These are phyloP conservation scores for Skeletonema potamos DNA, from an alignment of 108 stramenopile species.

Conservation along the genomic window DNA sequence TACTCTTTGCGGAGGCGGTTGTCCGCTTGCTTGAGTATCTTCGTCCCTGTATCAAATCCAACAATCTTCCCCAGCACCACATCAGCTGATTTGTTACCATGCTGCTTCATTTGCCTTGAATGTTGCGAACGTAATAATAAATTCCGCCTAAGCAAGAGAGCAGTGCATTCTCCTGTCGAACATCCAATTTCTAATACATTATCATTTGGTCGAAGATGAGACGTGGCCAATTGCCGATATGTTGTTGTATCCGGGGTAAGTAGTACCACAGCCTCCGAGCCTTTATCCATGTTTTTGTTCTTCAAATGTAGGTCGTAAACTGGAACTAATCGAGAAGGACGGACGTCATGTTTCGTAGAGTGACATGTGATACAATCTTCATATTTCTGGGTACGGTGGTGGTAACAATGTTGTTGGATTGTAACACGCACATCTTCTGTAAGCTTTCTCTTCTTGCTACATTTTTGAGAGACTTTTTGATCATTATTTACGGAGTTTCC, in stretches of 20 bases:
- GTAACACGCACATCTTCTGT: conserved; percentile 17
- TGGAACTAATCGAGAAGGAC: conserved; percentile 27
- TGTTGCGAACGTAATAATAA: conserved; percentile 17
- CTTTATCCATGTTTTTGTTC: neutral
- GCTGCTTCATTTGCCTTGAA: neutral
- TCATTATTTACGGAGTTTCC: neutral
- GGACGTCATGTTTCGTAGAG: conserved; percentile 5
- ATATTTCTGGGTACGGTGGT: neutral
- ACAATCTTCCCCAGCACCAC: conserved; percentile 30
- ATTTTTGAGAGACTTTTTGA: neutral
- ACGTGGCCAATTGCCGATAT: conserved; percentile 63
- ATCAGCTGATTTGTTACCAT: neutral
- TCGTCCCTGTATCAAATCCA: conserved; percentile 74
- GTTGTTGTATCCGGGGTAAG: conserved; percentile 61
- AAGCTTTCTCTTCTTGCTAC: conserved; percentile 19
- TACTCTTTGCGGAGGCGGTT: conserved; percentile 9
- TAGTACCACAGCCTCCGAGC: conserved; percentile 15
- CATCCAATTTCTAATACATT: conserved; percentile 83
- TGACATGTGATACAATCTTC: neutral
- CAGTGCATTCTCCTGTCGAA: conserved; percentile 71
- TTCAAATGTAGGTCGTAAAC: conserved; percentile 18
- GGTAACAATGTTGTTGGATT: conserved; percentile 18
- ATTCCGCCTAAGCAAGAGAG: conserved; percentile 38
- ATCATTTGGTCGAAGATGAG: conserved; percentile 53
- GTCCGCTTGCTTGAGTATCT: conserved; percentile 57